Base-by-base conservation (phyloP, 345 rosid genomes). In the Citrus sp. region DNA sequence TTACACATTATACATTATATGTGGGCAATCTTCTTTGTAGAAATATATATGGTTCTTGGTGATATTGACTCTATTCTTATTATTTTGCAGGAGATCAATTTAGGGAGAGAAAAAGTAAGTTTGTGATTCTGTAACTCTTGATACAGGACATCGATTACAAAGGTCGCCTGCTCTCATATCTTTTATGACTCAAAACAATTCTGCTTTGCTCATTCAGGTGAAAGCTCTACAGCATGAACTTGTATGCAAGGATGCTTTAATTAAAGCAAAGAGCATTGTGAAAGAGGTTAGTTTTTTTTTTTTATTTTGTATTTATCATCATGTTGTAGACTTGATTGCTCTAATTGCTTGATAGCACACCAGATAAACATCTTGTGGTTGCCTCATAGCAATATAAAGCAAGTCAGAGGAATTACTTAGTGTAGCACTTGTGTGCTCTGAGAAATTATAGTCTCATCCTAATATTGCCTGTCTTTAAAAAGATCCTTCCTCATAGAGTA, bases 151-250 rank as follows among this genome's bases (percentile, higher is more conserved):
- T 62, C 69, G 70, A 27, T 60, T 72, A 28, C 4, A 21, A 54
- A 76, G 24, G 51, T 19, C n/a, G 24, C 18, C 24, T 28, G 21
- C 30, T 68, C 46, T 34, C 25, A 32, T 19, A 68, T 54, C 59
- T 16, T 51, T 28, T 49, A 46, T 49, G 70, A 78, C 32, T 75
- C 46, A 0, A 7, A 7, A 19, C 37, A 74, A 55, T 61, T 68
- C 61, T 56, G 30, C 73, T 37, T 65, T 55, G 60, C 67, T 27
- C 25, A 75, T 82, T 77, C 83, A 87, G 92, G 27, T 85, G 72
- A 90, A 87, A 73, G 78, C 85, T 61, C 78, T 89, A 34, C 91
- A 87, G 77, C 94, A 91, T 78, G 90, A 91, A 80, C 78, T 91
- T 67, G 76, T 73, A 30, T 86, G 92, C 87, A 88, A 88, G 79